These are phyloP conservation scores for Ustilago vetiveriae DNA, from an alignment of 1,284 basidiomycete species.

Conservation along the genomic window DNA sequence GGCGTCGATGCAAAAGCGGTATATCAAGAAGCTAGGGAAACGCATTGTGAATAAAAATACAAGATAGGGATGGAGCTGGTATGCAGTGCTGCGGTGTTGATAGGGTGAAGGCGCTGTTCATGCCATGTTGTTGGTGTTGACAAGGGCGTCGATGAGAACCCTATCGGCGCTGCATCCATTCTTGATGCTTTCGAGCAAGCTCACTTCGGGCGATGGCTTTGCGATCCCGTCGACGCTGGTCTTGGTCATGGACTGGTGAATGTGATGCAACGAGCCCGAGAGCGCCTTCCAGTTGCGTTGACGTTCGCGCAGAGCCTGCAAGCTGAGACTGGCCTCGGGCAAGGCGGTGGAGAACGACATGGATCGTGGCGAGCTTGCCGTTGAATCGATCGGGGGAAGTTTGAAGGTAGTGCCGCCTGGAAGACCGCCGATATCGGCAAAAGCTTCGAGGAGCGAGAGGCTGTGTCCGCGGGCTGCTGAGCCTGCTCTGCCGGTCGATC, in stretches of 20 bases:
- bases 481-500: slow-evolving; percentile 33
- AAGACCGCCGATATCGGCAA: slow-evolving; percentile 33
- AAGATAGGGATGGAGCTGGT: too few species aligned
- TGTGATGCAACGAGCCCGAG: slow-evolving; percentile 31
- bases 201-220: slow-evolving; percentile 4
- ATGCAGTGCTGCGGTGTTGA: not conserved
- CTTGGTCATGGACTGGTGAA: slow-evolving; percentile 7
- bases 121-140: slow-evolving; percentile 23
- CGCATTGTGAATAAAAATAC: too few species aligned
- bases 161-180: slow-evolving; percentile 27
- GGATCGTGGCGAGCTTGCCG: not conserved
- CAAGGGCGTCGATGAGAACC: slow-evolving; percentile 28
- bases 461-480: slow-evolving; percentile 32
- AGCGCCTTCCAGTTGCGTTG: slow-evolving; percentile 41
- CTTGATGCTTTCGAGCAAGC: slow-evolving; percentile 20
- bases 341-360: not conserved
- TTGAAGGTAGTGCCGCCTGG: slow-evolving; percentile 40
- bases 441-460: slow-evolving; percentile 42
- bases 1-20: too few species aligned
- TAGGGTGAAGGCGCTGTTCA: not conserved
- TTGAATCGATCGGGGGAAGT: slow-evolving; percentile 10
- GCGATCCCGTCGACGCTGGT: not conserved
- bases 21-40: too few species aligned
- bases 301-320: slow-evolving; percentile 36
- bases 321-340: slow-evolving; percentile 27